phyloP scores from a whole-genome alignment of 345 rosid genomes.

The Boechera divaricarpa region DNA sequence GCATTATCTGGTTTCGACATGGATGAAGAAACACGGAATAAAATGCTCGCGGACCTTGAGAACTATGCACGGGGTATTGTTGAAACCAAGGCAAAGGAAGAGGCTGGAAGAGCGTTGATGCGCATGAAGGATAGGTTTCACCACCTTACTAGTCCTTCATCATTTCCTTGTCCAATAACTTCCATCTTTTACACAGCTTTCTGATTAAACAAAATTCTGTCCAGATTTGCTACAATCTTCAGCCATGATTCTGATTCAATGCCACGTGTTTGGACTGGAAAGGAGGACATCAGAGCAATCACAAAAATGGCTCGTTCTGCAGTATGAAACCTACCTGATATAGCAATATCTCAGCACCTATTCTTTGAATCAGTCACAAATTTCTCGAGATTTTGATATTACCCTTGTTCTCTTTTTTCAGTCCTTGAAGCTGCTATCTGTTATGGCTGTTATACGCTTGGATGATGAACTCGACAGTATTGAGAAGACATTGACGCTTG shows the following conservation, averaged over 20 bases:
- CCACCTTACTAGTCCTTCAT: constrained; percentile 36
- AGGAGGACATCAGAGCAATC: constrained; percentile 94
- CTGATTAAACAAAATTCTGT: constrained; percentile 36
- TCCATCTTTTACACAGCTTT: constrained; percentile 22
- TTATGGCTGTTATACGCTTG: constrained; percentile 83
- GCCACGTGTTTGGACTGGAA: constrained; percentile 99
- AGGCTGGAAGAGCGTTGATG: constrained; percentile 82
- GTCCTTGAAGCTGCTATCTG: constrained; percentile 92
- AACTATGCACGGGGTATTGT: constrained; percentile 74
- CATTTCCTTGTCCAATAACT: constrained; percentile 25
- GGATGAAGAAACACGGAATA: constrained; percentile 64
- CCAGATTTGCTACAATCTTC: constrained; percentile 87
- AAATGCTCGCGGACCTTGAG: constrained; percentile 65
- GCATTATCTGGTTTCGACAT: constrained; percentile 82
- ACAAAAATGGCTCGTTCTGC: constrained; percentile 89
- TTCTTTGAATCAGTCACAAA: constrained; percentile 4
- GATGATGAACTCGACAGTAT: constrained; percentile 76
- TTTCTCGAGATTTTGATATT: constrained; percentile 25
- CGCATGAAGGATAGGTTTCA: constrained; percentile 94
- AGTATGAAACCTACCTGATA: constrained; percentile 52
- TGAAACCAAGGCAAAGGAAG: constrained; percentile 90
- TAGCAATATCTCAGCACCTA: constrained; percentile 22
- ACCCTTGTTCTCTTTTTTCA: constrained; percentile 41
- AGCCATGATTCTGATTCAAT: constrained; percentile 97
- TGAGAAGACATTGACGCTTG: constrained; percentile 62